Percentiles rank a stretch among this genome's conserved stretches.
Conservation (phyloP, 1,284 basidiomycete species). For the Austroboletus niveus region DNA sequence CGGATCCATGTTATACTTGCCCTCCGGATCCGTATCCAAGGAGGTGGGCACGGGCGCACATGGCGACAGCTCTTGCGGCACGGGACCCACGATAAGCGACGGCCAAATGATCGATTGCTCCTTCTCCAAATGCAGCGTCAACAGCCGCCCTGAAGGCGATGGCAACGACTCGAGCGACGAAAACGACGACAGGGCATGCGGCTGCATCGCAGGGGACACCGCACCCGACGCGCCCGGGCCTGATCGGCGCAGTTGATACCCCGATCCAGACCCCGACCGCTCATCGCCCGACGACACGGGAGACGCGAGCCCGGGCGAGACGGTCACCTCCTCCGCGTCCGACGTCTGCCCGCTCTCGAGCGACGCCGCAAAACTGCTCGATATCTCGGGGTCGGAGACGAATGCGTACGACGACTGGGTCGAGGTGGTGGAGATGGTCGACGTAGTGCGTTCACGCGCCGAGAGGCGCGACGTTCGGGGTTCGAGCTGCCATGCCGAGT, state of each 20-base stretch:
- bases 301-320: slow-evolving; percentile 59
- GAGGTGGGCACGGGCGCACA: slow-evolving; percentile 50
- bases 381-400: slow-evolving; percentile 74
- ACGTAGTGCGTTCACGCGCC: slow-evolving; percentile 66
- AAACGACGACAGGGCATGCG: slow-evolving; percentile 60
- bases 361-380: slow-evolving; percentile 76
- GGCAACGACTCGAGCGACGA: slow-evolving; percentile 73
- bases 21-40: slow-evolving; percentile 49
- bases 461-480: slow-evolving; percentile 52
- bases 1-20: slow-evolving; percentile 77
- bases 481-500: slow-evolving; percentile 75
- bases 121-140: slow-evolving; percentile 77
- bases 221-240: slow-evolving; percentile 44
- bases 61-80: slow-evolving; percentile 57
- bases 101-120: slow-evolving; percentile 78
- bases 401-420: slow-evolving; percentile 76
- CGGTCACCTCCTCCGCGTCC: slow-evolving; percentile 59
- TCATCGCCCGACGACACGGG: slow-evolving; percentile 58
- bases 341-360: slow-evolving; percentile 69
- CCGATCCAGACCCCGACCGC: slow-evolving; percentile 33
- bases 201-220: slow-evolving; percentile 52
- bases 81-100: slow-evolving; percentile 69
- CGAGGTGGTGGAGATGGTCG: slow-evolving; percentile 68
- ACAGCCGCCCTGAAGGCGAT: slow-evolving; percentile 55
- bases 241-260: slow-evolving; percentile 32